These are phyloP conservation scores for Tolypocladium album DNA, from an alignment of 2,329 filamentous ascomycete genomes.

Conservation along the genomic window DNA sequence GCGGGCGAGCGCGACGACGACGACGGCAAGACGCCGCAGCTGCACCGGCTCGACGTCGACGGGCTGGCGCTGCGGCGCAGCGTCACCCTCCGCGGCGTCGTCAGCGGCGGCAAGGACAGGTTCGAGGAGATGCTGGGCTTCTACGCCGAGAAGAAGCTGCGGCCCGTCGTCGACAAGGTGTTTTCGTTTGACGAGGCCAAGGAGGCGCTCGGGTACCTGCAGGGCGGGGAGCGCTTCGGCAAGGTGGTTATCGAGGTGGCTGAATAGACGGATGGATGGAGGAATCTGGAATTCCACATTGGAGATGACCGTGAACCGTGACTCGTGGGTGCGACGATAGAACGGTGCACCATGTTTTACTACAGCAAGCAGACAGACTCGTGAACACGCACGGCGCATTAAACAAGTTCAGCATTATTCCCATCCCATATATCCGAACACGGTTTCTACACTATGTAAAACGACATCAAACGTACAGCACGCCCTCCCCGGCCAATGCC, in stretches of 20 bases:
- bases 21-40: conserved; percentile 3
- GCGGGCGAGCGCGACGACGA: conserved; percentile 41
- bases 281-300: not conserved
- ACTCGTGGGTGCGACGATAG: not conserved
- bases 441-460: not conserved
- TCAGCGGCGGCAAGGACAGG: conserved; percentile 47
- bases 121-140: conserved; percentile 43
- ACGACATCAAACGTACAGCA: not conserved
- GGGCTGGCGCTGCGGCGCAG: conserved; percentile 37
- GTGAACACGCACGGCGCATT: not conserved
- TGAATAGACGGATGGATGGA: not conserved
- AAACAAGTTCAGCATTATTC: not conserved
- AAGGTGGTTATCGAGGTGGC: conserved; percentile 40
- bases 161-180: conserved; percentile 34
- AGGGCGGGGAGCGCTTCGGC: conserved; percentile 41
- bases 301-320: not conserved
- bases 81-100: conserved; percentile 40
- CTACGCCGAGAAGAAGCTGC: conserved; percentile 30
- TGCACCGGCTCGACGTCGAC: conserved; percentile 45
- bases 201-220: conserved; percentile 32
- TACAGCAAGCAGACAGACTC: not conserved
- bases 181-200: conserved; percentile 27
- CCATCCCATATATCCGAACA: not conserved
- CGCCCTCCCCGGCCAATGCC: not conserved
- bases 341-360: not conserved